Percentiles rank a stretch among this genome's conserved stretches.
phyloP scores from a whole-genome alignment of 371 early-diverging fungal genomes.

The Mortierella sp. region DNA sequence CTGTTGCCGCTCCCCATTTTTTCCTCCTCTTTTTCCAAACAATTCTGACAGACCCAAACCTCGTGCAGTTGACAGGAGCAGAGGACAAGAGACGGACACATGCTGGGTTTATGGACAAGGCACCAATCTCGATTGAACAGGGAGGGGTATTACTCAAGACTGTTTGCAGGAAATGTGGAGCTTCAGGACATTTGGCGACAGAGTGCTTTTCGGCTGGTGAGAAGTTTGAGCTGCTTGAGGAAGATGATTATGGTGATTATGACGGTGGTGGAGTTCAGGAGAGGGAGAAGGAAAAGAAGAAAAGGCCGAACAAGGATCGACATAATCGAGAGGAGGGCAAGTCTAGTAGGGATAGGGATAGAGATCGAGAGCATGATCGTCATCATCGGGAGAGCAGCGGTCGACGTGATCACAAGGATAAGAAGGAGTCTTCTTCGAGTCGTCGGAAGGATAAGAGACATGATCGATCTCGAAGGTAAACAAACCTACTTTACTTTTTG shows the following conservation, averaged over 20 bases:
- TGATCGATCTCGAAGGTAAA: slow-evolving; percentile 43
- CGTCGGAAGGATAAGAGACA: slow-evolving; percentile 28
- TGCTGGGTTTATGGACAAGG: slow-evolving; percentile 45
- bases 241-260: slow-evolving; percentile 28
- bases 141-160: slow-evolving; percentile 51
- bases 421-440: slow-evolving; percentile 16
- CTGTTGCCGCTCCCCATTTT: background rate
- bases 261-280: background rate
- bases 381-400: slow-evolving; percentile 10
- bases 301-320: slow-evolving; percentile 15
- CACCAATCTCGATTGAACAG: slow-evolving; percentile 45
- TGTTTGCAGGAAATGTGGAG: slow-evolving; percentile 53
- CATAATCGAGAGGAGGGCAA: slow-evolving; percentile 14
- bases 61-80: slow-evolving; percentile 38
- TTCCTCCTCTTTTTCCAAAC: background rate
- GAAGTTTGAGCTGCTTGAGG: slow-evolving; percentile 41
- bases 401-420: slow-evolving; percentile 18
- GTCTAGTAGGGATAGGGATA: slow-evolving; percentile 19
- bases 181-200: slow-evolving; percentile 42
- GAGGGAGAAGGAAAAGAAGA: slow-evolving; percentile 17
- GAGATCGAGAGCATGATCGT: slow-evolving; percentile 2
- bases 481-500: background rate
- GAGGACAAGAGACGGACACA: slow-evolving; percentile 40
- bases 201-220: slow-evolving; percentile 53
- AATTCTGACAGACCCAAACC: slow-evolving; percentile 39